Evolutionary conservation across 225 moss, liverwort and hornwort genomes (phyloP).

Genomic region (Bryum argenteum): DNA sequence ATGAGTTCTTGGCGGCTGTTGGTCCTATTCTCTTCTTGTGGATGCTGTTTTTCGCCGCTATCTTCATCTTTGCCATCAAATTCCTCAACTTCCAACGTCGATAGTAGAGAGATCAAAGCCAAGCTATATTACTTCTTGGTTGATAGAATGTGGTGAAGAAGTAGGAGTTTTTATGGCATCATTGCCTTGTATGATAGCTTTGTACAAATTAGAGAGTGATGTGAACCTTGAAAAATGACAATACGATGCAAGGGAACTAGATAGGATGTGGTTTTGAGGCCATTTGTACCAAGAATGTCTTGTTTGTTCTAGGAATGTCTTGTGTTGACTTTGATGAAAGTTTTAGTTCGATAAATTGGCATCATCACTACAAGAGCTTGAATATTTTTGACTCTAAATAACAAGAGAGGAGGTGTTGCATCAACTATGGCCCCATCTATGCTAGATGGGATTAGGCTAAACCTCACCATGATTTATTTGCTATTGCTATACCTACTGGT

Average conservation of each 20-base stretch:
- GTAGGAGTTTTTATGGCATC: not conserved
- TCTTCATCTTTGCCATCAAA: slow-evolving; percentile 58
- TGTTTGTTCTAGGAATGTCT: not conserved
- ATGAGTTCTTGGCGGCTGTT: slow-evolving; percentile 49
- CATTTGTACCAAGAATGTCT: not conserved
- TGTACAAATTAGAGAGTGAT: too few species aligned
- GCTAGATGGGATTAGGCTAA: too few species aligned
- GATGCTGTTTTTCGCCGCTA: slow-evolving; percentile 41
- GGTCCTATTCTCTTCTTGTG: slow-evolving; percentile 47
- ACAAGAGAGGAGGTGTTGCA: too few species aligned
- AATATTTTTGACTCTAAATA: too few species aligned
- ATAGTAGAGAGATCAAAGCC: not conserved
- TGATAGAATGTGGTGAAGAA: not conserved
- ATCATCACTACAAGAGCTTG: too few species aligned
- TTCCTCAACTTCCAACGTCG: slow-evolving; percentile 63
- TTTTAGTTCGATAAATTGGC: not conserved
- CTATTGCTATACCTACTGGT: too few species aligned
- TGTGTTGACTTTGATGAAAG: not conserved
- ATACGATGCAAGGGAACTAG: too few species aligned
- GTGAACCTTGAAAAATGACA: too few species aligned
- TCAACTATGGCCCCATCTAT: too few species aligned
- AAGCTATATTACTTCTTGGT: not conserved
- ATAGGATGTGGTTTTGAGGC: not conserved
- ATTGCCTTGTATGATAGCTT: too few species aligned
- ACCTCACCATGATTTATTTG: too few species aligned